Percentiles rank a stretch among this genome's conserved stretches.
Evolutionary conservation across 2,329 filamentous ascomycete species (phyloP).

Genomic region (Claviceps africana): DNA sequence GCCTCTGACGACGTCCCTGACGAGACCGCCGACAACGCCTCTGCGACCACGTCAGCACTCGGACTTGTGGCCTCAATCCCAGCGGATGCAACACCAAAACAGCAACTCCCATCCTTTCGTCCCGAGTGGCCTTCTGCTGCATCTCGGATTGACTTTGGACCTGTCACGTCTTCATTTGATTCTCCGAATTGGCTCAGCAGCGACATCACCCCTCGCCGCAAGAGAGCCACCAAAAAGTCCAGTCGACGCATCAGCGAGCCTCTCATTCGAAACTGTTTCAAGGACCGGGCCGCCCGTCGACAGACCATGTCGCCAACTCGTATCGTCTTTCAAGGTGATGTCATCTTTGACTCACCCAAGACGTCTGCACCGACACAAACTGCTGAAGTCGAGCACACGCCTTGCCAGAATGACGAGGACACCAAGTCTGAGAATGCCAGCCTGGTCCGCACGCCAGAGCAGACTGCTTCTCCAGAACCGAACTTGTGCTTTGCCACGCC

Average conservation of each 20-base stretch:
- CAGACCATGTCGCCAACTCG: slow-evolving; percentile 17
- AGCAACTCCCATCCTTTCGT: slow-evolving; percentile 5
- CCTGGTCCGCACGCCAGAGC: neutral
- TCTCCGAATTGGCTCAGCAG: slow-evolving; percentile 16
- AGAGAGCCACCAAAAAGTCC: slow-evolving; percentile 10
- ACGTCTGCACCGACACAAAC: neutral
- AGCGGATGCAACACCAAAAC: slow-evolving; percentile 12
- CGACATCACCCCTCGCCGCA: slow-evolving; percentile 11
- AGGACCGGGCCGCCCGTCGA: slow-evolving; percentile 12
- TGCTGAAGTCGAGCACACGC: neutral
- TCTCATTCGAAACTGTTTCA: slow-evolving; percentile 14
- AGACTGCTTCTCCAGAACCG: neutral
- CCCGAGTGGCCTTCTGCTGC: slow-evolving; percentile 7
- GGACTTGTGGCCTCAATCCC: slow-evolving; percentile 11
- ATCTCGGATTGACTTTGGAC: slow-evolving; percentile 16
- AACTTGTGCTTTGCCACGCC: slow-evolving; percentile 3
- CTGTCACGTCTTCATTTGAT: slow-evolving; percentile 14
- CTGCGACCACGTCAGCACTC: slow-evolving; percentile 7
- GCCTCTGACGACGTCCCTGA: neutral
- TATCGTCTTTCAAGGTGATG: slow-evolving; percentile 4
- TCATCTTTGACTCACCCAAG: neutral
- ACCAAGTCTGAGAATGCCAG: neutral
- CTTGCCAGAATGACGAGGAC: neutral
- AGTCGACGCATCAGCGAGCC: slow-evolving; percentile 22
- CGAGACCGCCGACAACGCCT: neutral